Base-by-base conservation (phyloP, 371 early-diverging fungal genomes). In the Mortierella sp. region DNA sequence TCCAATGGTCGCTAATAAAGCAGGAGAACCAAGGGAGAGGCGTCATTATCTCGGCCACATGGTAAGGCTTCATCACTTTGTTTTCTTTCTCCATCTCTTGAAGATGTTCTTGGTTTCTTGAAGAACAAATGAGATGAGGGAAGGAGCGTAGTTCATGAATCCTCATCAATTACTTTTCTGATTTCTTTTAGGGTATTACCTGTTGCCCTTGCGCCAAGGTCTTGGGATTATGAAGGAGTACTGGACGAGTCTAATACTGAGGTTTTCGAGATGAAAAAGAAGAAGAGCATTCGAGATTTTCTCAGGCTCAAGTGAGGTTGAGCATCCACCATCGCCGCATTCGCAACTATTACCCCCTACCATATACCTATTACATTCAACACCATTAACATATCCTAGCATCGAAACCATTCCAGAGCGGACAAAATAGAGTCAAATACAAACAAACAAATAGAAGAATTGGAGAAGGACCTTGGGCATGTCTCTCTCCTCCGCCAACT, bases 21-120 rank as follows among this genome's bases (percentile, higher is more conserved):
- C 61, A 74, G 1, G 67, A 80, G 48, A 74, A 82, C 56, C 19
- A 62, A 4, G 82, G 82, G 43, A 57, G 80, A 4, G 82, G 82
- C 1, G 82, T 82, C 18, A 67, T 82, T 44, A 44, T 82, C 3
- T 75, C 82, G 16, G 82, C 82, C 7, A 82, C 82, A 15, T 82
- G 82, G 82, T 82, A 82, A 66, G 61, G 26, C 15, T 15, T 23
- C 26, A 43, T 48, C 19, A 29, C 55, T 45, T 58, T 57, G 44
- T 15, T 19, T 5, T 46, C 12, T 25, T 21, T 28, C 43, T 23
- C 28, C 53, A 18, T 58, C 25, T 47, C 23, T 67, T 62, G 37
- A n/a, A n/a, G n/a, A n/a, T n/a, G n/a, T n/a, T n/a, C n/a, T n/a
- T n/a, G n/a, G n/a, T n/a, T n/a, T n/a, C n/a, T n/a, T n/a, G n/a